Evolutionary conservation across 108 stramenopile species (phyloP), one percentile per base, ranked within the genome.

Genomic region (Stephanodiscus triporus): DNA sequence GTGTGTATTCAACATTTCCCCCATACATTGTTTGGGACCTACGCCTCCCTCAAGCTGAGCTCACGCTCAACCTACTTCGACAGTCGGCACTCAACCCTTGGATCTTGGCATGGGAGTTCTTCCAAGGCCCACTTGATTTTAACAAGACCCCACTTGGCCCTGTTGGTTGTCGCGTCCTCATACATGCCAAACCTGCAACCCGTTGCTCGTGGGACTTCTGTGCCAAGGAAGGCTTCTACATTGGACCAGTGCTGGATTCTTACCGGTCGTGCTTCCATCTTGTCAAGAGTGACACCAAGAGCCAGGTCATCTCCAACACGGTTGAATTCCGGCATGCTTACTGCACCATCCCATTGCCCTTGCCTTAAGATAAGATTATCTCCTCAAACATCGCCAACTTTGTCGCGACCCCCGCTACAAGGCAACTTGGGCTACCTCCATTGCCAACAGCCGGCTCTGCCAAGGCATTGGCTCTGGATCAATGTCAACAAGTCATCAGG

Each of bases 61-160:
- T n/a, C 56, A 81, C 84, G 0, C 62, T 85, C n/a, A 81, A 81
- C 60, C 36, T 86, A 6, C 50, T 82, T 1, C 64, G 78, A 7
- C 68, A 72, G 80, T 27, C 80, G 76, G 48, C 48, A 3, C n/a
- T 49, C n/a, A 66, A 83, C 29, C 80, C 80, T 9, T 1, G 24
- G 10, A 49, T 34, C 9, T 45, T 42, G 22, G 68, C 76, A 1
- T 49, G 60, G 10, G 59, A 36, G 11, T 24, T 32, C 9, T 9
- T 56, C 6, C 27, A 23, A 9, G 75, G 75, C 11, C 42, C 43
- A 2, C 66, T 75, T 34, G 67, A 81, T 66, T 78, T 32, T 76
- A 73, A 85, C 62, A 19, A 49, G 16, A 73, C 76, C 29, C 84
- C 84, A 8, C 24, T 85, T 7, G 80, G 67, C 9, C 85, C 85